Evolutionary conservation across 345 rosid genomes (phyloP).

Genomic region (Hevea brasiliensis): DNA sequence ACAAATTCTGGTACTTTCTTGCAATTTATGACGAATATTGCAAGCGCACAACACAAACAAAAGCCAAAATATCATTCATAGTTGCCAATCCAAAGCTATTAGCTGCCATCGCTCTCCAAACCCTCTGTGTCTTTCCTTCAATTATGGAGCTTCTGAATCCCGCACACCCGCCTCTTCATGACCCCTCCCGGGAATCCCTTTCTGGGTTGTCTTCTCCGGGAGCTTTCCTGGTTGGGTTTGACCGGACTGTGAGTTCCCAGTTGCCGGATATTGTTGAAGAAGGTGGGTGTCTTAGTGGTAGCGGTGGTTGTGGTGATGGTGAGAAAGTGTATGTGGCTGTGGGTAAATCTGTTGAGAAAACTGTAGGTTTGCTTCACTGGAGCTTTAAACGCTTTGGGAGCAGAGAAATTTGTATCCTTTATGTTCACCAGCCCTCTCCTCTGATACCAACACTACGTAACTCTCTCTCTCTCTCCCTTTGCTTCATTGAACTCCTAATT

Average conservation of each 20-base stretch:
- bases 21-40: no score
- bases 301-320: constrained; percentile 14
- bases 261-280: constrained; percentile 39
- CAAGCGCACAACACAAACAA: neutral
- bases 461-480: constrained; percentile 9
- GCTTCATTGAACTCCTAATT: neutral
- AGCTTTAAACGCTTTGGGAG: constrained; percentile 36
- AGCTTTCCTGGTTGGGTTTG: constrained; percentile 8
- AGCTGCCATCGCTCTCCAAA: neutral
- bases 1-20: no score
- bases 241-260: constrained; percentile 12
- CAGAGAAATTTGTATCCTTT: constrained; percentile 51
- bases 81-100: neutral
- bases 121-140: neutral
- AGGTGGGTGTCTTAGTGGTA: neutral
- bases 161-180: constrained; percentile 23
- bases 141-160: constrained; percentile 44
- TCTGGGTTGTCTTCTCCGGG: constrained; percentile 23
- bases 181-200: constrained; percentile 18
- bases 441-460: constrained; percentile 62
- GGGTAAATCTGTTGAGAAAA: constrained; percentile 52
- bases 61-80: neutral
- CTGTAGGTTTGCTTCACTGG: constrained; percentile 51
- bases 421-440: constrained; percentile 64
- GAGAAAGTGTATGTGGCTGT: constrained; percentile 63